Base-by-base conservation (phyloP, 2,329 filamentous ascomycete species). In the Diaporthe sp. region DNA sequence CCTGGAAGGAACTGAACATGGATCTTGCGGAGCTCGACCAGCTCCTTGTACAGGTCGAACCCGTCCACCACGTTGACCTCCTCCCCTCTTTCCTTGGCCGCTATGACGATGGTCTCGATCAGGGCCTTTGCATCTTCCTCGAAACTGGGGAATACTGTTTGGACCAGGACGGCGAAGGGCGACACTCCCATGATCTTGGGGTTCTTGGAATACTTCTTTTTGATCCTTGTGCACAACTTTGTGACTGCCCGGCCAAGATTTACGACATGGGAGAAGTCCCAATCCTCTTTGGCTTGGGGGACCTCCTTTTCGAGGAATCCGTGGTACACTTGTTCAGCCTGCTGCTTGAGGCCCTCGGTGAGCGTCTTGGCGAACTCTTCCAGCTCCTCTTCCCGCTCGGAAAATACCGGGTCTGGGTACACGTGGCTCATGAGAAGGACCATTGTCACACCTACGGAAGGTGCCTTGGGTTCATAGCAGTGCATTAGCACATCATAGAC, bases 241-340 rank as follows among this genome's bases (percentile, higher is more conserved):
- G 95, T 93, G 7, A 98, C 95, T 0, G 92, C 92, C 82, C 97
- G 95, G 22, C 96, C 95, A 34, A 99, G 90, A 81, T 96, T 92
- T 76, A 98, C 95, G 74, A 98, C 93, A 83, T 98, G 95, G 77
- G 91, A 94, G 82, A 98, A 96, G 79, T 98, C 92, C 96, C 97
- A 98, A 68, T 94, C 90, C 78, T 95, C 92, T 79, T 95, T 93
- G 73, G 93, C 91, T 46, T 94, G 90, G 1, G 96, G 95, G 1
- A 99, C 92, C 80, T 96, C 91, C 77, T 93, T 92, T 75, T 96
- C 91, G 67, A 98, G 90, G 78, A 96, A 92, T 39, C 90, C 91
- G 73, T 93, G 91, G 82, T 99, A 98, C 7, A 93, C 92, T n/a
- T 93, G 91, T 25, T 90, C 90, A 10, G 96, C 96, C 80, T 93